These are phyloP conservation scores for Daldinia loculata DNA, from an alignment of 495 filamentous ascomycete species.

Conservation along the genomic window DNA sequence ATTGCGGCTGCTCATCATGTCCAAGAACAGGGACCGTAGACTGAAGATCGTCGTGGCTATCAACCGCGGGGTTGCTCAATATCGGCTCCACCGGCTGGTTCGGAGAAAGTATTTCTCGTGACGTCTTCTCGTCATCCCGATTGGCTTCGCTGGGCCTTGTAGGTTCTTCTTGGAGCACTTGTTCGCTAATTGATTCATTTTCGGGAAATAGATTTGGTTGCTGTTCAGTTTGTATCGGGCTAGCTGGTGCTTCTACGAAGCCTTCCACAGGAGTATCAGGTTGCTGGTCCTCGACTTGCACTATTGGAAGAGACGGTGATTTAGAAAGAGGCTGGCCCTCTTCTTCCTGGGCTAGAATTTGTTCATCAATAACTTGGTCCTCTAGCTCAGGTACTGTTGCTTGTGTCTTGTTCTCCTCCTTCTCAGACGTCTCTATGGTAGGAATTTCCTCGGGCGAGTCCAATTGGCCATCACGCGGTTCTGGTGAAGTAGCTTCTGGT, in stretches of 20 bases:
- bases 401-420: constrained; percentile 36
- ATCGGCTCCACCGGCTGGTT: constrained; percentile 4
- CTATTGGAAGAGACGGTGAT: background rate
- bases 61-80: background rate
- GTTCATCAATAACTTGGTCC: constrained; percentile 3
- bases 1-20: constrained; percentile 12
- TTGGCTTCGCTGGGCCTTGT: background rate
- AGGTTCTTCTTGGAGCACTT: constrained; percentile 13
- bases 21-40: background rate
- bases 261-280: background rate
- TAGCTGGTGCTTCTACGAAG: constrained; percentile 5
- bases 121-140: background rate
- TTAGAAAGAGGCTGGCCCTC: constrained; percentile 7
- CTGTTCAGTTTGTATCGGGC: constrained; percentile 6
- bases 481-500: constrained; percentile 12
- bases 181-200: constrained; percentile 4
- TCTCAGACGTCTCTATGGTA: constrained; percentile 38
- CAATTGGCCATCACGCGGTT: constrained; percentile 7
- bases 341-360: constrained; percentile 4
- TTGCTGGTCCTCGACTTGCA: constrained; percentile 14
- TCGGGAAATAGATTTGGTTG: background rate
- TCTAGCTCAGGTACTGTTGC: constrained; percentile 3
- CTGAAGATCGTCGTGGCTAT: constrained; percentile 1
- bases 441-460: constrained; percentile 22
- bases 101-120: constrained; percentile 8